These are phyloP conservation scores for Cladosporium austrohemisphaericum DNA, from an alignment of 2,329 filamentous ascomycete species.

Conservation along the genomic window DNA sequence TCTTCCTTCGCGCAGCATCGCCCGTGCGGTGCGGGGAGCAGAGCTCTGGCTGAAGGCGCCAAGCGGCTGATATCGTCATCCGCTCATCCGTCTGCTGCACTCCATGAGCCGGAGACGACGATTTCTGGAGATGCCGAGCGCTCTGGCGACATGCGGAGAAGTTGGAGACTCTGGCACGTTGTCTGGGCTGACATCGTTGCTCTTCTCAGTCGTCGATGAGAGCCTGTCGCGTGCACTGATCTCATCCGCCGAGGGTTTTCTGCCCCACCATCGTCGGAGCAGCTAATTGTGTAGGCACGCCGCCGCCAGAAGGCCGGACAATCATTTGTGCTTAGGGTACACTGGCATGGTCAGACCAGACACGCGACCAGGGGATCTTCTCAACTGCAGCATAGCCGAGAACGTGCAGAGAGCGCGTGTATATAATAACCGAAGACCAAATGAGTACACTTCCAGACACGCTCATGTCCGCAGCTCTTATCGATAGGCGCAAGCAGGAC, in stretches of 20 bases:
- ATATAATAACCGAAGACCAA: too few relatives aligned
- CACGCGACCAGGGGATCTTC: conserved; percentile 3
- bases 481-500: background rate
- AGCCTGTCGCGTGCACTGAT: background rate
- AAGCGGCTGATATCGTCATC: conserved; percentile 12
- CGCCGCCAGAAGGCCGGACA: background rate
- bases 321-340: conserved; percentile 2
- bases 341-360: conserved; percentile 4
- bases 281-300: background rate
- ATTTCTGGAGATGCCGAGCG: conserved; percentile 7
- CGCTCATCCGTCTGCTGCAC: conserved; percentile 5
- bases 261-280: background rate
- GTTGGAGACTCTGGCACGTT: conserved; percentile 3
- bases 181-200: conserved; percentile 12
- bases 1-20: background rate
- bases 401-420: too few relatives aligned
- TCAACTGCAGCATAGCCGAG: background rate
- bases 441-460: too few relatives aligned
- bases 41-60: conserved; percentile 1
- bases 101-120: too few relatives aligned
- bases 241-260: too few relatives aligned
- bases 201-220: background rate
- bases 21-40: conserved; percentile 9
- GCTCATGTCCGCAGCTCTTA: background rate
- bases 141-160: conserved; percentile 8